A percentile compares a stretch with the other conserved stretches of the same genome.
Conservation (phyloP, 139 green algal species). For the Micractinium conductrix region DNA sequence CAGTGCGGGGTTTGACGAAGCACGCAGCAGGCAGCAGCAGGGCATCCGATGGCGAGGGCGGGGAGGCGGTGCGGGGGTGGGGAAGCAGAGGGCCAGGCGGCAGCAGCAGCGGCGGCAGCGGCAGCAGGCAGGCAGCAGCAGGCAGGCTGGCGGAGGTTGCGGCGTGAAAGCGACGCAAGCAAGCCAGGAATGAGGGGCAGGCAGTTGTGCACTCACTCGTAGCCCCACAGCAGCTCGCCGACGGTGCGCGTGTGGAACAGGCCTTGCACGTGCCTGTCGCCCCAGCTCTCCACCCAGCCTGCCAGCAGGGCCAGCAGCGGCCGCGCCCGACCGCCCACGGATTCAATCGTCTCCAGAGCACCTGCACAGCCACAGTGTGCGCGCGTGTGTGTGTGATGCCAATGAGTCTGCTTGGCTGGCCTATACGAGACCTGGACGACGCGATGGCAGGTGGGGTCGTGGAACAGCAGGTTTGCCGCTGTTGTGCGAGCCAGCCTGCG, state of each 20-base stretch:
- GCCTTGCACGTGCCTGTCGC: slow-evolving; percentile 35
- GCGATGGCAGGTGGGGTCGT: too few species aligned
- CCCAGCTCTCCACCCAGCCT: slow-evolving; percentile 37
- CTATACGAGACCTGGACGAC: too few species aligned
- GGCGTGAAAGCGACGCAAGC: too few species aligned
- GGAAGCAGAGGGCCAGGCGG: too few species aligned
- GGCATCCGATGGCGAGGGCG: not conserved
- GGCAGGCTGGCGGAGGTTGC: too few species aligned
- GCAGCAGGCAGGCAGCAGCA: too few species aligned
- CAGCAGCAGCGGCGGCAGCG: too few species aligned
- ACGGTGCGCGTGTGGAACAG: slow-evolving; percentile 53
- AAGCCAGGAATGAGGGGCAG: too few species aligned
- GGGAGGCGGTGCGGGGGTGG: too few species aligned
- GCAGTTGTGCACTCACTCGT: slow-evolving; percentile 48
- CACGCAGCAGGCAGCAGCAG: not conserved
- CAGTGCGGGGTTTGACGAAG: not conserved
- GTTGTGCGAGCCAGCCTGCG: too few species aligned
- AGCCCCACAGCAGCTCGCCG: slow-evolving; percentile 58
- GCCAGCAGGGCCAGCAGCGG: slow-evolving; percentile 32
- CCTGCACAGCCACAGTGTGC: slow-evolving; percentile 12
- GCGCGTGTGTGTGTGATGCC: not conserved
- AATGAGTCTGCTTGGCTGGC: not conserved
- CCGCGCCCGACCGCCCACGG: not conserved
- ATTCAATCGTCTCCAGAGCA: slow-evolving; percentile 37
- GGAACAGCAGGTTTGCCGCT: too few species aligned